phyloP scores from a whole-genome alignment of 2,329 filamentous ascomycete species.

The Pseudogymnoascus pannorum region DNA sequence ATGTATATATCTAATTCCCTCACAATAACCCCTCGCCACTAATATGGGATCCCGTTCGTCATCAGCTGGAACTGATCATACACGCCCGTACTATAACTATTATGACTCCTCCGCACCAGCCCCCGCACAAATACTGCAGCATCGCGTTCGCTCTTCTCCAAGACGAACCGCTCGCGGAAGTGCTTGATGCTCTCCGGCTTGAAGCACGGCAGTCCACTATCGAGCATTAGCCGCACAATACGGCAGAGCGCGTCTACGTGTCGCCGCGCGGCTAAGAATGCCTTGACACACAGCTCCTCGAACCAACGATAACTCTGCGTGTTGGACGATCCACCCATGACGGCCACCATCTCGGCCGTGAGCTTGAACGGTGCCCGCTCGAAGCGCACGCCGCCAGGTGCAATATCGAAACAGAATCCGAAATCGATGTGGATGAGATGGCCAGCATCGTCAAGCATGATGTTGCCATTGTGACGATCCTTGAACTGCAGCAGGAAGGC shows the following conservation, averaged over 20 bases:
- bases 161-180: slow-evolving; percentile 85
- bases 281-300: slow-evolving; percentile 91
- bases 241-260: slow-evolving; percentile 85
- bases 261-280: slow-evolving; percentile 80
- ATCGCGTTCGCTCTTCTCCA: slow-evolving; percentile 86
- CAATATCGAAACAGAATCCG: slow-evolving; percentile 98
- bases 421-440: slow-evolving; percentile 99
- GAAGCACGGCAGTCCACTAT: slow-evolving; percentile 93
- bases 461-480: slow-evolving; percentile 97
- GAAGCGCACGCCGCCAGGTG: slow-evolving; percentile 92
- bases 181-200: slow-evolving; percentile 91
- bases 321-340: slow-evolving; percentile 84
- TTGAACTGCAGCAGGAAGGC: slow-evolving; percentile 98
- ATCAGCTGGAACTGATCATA: slow-evolving; percentile 98
- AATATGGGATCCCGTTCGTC: slow-evolving; percentile 92
- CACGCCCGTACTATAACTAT: slow-evolving; percentile 83
- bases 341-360: slow-evolving; percentile 94
- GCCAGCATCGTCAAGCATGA: slow-evolving; percentile 96
- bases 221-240: slow-evolving; percentile 90
- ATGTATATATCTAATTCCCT: background rate
- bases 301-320: slow-evolving; percentile 93
- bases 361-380: slow-evolving; percentile 98
- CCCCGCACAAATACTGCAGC: slow-evolving; percentile 91
- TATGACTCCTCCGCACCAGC: slow-evolving; percentile 81
- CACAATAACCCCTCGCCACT: background rate